A percentile compares a stretch with the other conserved stretches of the same genome.
Evolutionary conservation across 2,329 filamentous ascomycete genomes (phyloP).

Genomic region (Penicillium sp.): DNA sequence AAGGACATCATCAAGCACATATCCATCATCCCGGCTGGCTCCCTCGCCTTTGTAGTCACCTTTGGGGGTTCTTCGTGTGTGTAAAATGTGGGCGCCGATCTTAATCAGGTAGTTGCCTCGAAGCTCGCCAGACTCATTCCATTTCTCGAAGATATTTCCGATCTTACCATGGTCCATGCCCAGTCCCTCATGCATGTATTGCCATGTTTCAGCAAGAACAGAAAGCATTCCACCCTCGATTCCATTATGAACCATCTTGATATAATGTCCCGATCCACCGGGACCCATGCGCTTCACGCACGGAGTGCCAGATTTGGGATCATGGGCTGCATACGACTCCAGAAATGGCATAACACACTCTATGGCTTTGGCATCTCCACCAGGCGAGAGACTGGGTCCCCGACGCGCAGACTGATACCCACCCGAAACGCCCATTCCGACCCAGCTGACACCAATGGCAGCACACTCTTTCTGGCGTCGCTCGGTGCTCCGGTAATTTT

Average conservation of each 20-base stretch:
- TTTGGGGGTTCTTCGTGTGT: slow-evolving; percentile 46
- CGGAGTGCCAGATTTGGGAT: slow-evolving; percentile 53
- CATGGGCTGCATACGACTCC: slow-evolving; percentile 61
- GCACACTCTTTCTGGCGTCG: slow-evolving; percentile 58
- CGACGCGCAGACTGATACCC: slow-evolving; percentile 66
- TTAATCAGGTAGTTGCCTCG: slow-evolving; percentile 60
- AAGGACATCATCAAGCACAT: slow-evolving; percentile 60
- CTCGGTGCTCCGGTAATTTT: slow-evolving; percentile 65
- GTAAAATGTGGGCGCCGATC: slow-evolving; percentile 62
- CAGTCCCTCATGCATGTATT: slow-evolving; percentile 58
- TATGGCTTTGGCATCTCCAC: slow-evolving; percentile 58
- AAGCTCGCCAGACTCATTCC: slow-evolving; percentile 60
- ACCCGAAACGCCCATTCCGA: slow-evolving; percentile 67
- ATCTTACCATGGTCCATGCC: slow-evolving; percentile 61
- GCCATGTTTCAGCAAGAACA: slow-evolving; percentile 63
- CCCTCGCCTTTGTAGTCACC: slow-evolving; percentile 37
- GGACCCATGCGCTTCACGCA: slow-evolving; percentile 62
- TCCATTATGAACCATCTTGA: slow-evolving; percentile 75
- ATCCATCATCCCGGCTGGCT: slow-evolving; percentile 36
- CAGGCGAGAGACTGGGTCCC: slow-evolving; percentile 67
- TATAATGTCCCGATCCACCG: slow-evolving; percentile 66
- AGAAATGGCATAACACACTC: slow-evolving; percentile 61
- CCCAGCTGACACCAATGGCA: slow-evolving; percentile 59
- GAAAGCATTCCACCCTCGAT: slow-evolving; percentile 72
- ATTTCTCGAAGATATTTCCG: slow-evolving; percentile 57